A percentile compares a stretch with the other conserved stretches of the same genome.
These are phyloP conservation scores for Pythium dissotocum DNA, from an alignment of 352 stramenopile genomes.

Conservation along the genomic window DNA sequence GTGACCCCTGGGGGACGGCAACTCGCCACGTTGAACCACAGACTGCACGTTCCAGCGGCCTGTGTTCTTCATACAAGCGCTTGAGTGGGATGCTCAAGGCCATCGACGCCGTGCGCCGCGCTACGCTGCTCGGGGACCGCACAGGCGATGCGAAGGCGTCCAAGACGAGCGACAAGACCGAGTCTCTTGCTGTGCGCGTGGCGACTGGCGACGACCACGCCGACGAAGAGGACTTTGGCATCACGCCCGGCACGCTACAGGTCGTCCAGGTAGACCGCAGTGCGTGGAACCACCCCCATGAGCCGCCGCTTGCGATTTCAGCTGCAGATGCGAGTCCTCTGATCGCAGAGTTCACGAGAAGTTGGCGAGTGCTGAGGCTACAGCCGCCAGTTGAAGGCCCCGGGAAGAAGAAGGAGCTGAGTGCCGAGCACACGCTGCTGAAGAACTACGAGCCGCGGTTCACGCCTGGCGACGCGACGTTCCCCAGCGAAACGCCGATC, in stretches of 20 bases:
- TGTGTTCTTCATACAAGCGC: not conserved
- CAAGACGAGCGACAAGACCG: not conserved
- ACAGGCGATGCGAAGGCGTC: not conserved
- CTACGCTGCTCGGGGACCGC: not conserved
- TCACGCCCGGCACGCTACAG: constrained; percentile 23
- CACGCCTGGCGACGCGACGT: constrained; percentile 38
- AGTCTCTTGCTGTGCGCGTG: not conserved
- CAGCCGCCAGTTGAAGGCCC: constrained; percentile 12
- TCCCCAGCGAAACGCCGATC: constrained; percentile 40
- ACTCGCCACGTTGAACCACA: not conserved
- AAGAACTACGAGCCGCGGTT: constrained; percentile 73
- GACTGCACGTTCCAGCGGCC: not conserved
- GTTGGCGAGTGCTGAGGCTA: constrained; percentile 25
- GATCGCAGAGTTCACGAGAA: constrained; percentile 20
- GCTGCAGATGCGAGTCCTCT: constrained; percentile 14
- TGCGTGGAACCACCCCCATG: constrained; percentile 11
- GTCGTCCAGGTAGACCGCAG: constrained; percentile 6
- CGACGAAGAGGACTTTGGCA: constrained; percentile 18
- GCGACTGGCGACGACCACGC: not conserved
- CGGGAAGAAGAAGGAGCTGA: constrained; percentile 22
- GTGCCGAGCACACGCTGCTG: constrained; percentile 41
- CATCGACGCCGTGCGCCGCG: not conserved
- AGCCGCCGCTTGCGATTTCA: constrained; percentile 3
- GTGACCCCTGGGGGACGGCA: not conserved
- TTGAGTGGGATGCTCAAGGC: not conserved